A percentile compares a stretch with the other conserved stretches of the same genome.
These are phyloP conservation scores for Neurospora sublineolata DNA, from an alignment of 495 filamentous ascomycete genomes.

Conservation along the genomic window DNA sequence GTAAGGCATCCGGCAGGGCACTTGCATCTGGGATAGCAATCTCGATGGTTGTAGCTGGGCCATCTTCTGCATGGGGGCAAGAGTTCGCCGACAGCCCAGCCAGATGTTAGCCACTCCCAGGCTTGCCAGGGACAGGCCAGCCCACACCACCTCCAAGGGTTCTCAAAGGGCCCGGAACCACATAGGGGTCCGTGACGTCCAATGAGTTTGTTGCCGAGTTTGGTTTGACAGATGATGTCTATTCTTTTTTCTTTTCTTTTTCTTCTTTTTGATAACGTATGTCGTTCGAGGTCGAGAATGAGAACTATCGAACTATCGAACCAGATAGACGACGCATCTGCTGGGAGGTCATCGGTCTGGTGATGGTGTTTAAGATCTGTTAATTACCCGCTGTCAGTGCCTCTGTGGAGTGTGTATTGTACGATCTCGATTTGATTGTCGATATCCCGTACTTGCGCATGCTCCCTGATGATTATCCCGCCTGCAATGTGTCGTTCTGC, in stretches of 20 bases:
- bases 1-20: slow-evolving; percentile 26
- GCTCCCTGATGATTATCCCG: background rate
- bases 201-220: slow-evolving; percentile 9
- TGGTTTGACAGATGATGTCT: background rate
- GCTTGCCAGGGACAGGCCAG: background rate
- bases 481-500: slow-evolving; percentile 12
- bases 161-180: slow-evolving; percentile 13
- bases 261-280: background rate
- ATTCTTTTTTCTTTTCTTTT: background rate
- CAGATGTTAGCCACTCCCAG: slow-evolving; percentile 6
- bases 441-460: background rate
- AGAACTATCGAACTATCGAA: background rate
- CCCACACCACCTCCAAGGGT: background rate
- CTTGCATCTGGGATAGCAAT: slow-evolving; percentile 17
- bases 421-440: background rate
- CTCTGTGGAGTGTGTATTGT: background rate
- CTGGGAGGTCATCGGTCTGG: background rate
- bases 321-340: background rate
- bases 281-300: background rate
- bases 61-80: slow-evolving; percentile 10
- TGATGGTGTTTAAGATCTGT: background rate
- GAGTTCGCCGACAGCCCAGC: slow-evolving; percentile 10
- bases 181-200: slow-evolving; percentile 9
- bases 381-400: background rate
- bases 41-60: slow-evolving; percentile 11